Conservation (phyloP, 176 grass and related monocot species). For the Musa schizocarpa region DNA sequence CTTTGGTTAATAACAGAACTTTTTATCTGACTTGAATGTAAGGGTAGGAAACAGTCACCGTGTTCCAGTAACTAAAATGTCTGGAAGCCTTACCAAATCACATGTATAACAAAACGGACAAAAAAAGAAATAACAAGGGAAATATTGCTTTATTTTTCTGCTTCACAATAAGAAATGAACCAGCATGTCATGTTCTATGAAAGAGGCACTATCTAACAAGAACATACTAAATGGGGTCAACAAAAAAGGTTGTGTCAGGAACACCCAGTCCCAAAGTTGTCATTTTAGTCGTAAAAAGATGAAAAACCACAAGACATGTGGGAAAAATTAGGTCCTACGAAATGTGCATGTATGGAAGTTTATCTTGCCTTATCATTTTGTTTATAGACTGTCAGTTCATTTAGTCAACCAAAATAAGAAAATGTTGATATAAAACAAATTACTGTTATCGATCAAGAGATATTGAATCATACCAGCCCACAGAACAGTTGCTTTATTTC, state of each 20-base stretch:
- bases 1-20: no score
- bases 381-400: background rate
- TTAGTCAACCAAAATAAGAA: background rate
- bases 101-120: background rate
- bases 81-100: background rate
- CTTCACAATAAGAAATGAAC: background rate
- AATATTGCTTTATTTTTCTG: no score
- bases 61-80: no score
- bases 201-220: background rate
- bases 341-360: background rate
- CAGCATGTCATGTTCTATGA: background rate
- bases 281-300: no score
- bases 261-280: no score
- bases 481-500: constrained; percentile 72
- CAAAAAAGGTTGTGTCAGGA: no score
- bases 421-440: background rate
- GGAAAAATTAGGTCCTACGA: no score
- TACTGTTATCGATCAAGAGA: background rate
- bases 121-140: background rate
- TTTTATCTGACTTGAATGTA: no score
- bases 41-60: no score
- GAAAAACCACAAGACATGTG: no score
- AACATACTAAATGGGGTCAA: background rate
- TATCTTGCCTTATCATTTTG: background rate
- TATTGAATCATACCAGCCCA: constrained; percentile 60